Percentiles rank a stretch among this genome's conserved stretches.
These are phyloP conservation scores for Lyophyllum decastes DNA, from an alignment of 768 basidiomycete genomes.

Conservation along the genomic window DNA sequence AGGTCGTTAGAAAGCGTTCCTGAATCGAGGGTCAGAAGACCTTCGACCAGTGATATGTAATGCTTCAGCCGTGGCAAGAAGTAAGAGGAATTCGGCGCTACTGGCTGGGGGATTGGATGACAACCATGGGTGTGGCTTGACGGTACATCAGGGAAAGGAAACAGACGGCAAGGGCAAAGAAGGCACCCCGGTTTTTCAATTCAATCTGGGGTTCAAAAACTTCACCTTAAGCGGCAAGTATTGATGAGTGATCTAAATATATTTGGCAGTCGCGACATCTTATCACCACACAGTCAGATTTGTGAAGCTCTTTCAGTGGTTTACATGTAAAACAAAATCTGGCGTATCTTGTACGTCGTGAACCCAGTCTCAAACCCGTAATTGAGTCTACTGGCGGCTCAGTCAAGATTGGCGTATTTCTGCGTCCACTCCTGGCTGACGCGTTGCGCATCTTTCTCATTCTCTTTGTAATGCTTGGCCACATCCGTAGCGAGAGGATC, in stretches of 20 bases:
- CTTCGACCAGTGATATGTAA: not conserved
- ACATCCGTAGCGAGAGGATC: conserved; percentile 94
- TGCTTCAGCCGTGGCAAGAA: not conserved
- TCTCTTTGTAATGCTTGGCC: conserved; percentile 98
- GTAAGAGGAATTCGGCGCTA: conserved; percentile 7
- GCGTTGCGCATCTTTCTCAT: conserved; percentile 89
- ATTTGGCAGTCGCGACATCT: conserved; percentile 14
- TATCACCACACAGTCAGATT: conserved; percentile 11
- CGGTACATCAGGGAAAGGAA: conserved; percentile 20
- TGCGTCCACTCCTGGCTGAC: conserved; percentile 97
- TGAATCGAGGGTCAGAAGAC: not conserved
- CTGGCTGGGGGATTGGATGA: conserved; percentile 3
- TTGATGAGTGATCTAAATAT: conserved; percentile 21
- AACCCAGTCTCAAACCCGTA: not conserved
- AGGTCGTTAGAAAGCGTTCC: not conserved
- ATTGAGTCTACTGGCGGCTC: not conserved
- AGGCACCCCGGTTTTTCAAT: conserved; percentile 17
- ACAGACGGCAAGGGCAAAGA: conserved; percentile 13
- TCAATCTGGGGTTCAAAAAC: conserved; percentile 29
- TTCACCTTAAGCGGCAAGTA: conserved; percentile 10
- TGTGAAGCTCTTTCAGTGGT: conserved; percentile 7
- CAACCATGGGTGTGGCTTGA: conserved; percentile 14
- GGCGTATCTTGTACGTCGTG: not conserved
- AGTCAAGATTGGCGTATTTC: conserved; percentile 61
- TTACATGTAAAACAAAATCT: conserved; percentile 6